Evolutionary conservation across 2,329 filamentous ascomycete species (phyloP).

Genomic region (Westerdykella ornata): DNA sequence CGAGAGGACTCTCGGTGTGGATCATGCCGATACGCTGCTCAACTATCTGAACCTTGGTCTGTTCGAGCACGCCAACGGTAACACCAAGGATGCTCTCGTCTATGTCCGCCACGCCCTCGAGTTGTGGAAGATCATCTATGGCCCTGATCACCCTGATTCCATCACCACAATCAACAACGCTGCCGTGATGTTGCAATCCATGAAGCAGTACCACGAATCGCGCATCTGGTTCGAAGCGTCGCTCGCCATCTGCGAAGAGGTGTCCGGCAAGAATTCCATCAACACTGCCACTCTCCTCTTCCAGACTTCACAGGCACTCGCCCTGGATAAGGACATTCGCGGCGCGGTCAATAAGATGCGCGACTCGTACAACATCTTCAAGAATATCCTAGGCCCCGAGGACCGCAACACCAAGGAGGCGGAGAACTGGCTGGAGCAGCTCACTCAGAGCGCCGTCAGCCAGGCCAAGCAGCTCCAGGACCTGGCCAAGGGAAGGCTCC

Average conservation of each 20-base stretch:
- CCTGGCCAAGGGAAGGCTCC: constrained; percentile 64
- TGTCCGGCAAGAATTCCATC: constrained; percentile 83
- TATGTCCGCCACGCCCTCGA: constrained; percentile 91
- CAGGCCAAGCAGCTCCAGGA: constrained; percentile 93
- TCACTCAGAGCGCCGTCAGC: constrained; percentile 89
- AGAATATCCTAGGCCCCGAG: constrained; percentile 73
- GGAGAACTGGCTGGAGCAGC: constrained; percentile 90
- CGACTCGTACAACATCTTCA: constrained; percentile 94
- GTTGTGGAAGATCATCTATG: constrained; percentile 96
- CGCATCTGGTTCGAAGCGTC: constrained; percentile 95
- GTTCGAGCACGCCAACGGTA: constrained; percentile 86
- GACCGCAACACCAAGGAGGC: constrained; percentile 98
- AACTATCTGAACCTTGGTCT: constrained; percentile 94
- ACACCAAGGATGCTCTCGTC: constrained; percentile 77
- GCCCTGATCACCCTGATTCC: constrained; percentile 85
- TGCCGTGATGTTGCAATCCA: constrained; percentile 93
- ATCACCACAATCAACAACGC: constrained; percentile 99
- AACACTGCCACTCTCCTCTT: constrained; percentile 93
- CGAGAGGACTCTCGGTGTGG: constrained; percentile 87
- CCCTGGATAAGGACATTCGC: constrained; percentile 92
- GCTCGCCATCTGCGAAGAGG: constrained; percentile 76
- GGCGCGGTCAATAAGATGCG: constrained; percentile 88
- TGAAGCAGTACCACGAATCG: constrained; percentile 92
- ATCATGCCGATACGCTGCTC: constrained; percentile 87
- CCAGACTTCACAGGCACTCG: constrained; percentile 92